Base-by-base conservation (phyloP, 352 stramenopile species). In the Phytophthora agathidicida region DNA sequence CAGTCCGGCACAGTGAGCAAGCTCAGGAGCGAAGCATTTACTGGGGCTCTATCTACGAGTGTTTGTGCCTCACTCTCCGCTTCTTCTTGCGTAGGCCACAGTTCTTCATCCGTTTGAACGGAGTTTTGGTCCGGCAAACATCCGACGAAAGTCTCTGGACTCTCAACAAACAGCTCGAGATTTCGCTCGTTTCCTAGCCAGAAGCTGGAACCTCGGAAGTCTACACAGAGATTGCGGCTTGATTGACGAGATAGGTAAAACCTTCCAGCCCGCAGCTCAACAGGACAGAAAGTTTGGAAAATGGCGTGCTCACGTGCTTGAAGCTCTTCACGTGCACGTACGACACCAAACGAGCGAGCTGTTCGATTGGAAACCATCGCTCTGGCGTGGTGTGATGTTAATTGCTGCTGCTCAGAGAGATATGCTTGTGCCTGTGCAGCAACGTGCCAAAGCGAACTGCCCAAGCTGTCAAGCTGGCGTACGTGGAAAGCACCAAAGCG, bases 1-100 rank as follows among this genome's bases (percentile, higher is more conserved):
- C 78, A 90, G 41, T 90, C 81, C 7, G 71, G 44, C 6, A 89
- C 80, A 0, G 68, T 74, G 2, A 92, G 53, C 14, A 92, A 64
- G 30, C 79, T 89, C 28, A 90, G 11, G 10, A 90, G 41, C n/a
- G 83, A 92, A 17, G 79, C 68, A 20, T 84, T 79, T 11, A 90
- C 62, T 1, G 83, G 83, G 3, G 66, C 47, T 43, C 67, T 71
- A 3, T 17, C 17, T 5, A 87, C 58, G 17, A 88, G 56, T 24
- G 36, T 27, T 7, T 61, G 46, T 5, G 75, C 78, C 10, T 68
- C 60, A 2, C 58, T 52, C n/a, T 73, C 51, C 1, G 54, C 51
- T 17, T 88, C 64, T 13, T 59, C 44, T 36, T 54, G 47, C 5
- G 64, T 55, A 11, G 59, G 45, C 58, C 59, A 65, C 3, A 26